Evolutionary conservation across 345 rosid genomes (phyloP).

Genomic region (Erysimum cheiranthoides): DNA sequence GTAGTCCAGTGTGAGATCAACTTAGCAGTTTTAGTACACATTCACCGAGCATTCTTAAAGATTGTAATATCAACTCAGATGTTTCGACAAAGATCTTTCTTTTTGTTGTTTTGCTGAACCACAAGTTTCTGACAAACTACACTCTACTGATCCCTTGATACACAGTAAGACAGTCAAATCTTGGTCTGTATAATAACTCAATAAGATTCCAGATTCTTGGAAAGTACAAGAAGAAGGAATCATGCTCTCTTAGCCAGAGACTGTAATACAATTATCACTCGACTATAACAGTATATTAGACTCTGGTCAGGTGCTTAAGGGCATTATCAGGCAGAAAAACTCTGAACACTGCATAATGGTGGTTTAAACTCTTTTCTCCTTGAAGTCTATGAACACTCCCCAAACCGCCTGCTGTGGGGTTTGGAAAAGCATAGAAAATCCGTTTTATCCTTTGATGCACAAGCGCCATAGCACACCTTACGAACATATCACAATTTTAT

Average conservation of each 20-base stretch:
- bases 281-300: not conserved
- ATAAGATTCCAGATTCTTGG: not conserved
- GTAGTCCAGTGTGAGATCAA: not conserved
- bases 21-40: not conserved
- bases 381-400: conserved; percentile 82
- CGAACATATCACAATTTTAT: conserved; percentile 14
- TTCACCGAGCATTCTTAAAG: not conserved
- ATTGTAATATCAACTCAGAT: not conserved
- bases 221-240: conserved; percentile 18
- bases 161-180: not conserved
- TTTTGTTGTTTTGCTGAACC: not conserved
- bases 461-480: conserved; percentile 93
- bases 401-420: conserved; percentile 67
- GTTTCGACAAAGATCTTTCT: not conserved
- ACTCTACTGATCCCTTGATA: not conserved
- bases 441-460: conserved; percentile 85
- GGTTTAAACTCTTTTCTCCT: conserved; percentile 92
- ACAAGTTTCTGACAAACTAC: not conserved
- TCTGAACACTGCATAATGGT: conserved; percentile 92
- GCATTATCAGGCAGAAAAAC: conserved; percentile 52
- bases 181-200: conserved; percentile 5
- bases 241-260: not conserved
- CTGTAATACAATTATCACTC: conserved; percentile 18
- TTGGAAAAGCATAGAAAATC: conserved; percentile 75
- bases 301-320: not conserved